Conservation (phyloP, 2,329 filamentous ascomycete species). For the Phyllosticta citrichinensis region DNA sequence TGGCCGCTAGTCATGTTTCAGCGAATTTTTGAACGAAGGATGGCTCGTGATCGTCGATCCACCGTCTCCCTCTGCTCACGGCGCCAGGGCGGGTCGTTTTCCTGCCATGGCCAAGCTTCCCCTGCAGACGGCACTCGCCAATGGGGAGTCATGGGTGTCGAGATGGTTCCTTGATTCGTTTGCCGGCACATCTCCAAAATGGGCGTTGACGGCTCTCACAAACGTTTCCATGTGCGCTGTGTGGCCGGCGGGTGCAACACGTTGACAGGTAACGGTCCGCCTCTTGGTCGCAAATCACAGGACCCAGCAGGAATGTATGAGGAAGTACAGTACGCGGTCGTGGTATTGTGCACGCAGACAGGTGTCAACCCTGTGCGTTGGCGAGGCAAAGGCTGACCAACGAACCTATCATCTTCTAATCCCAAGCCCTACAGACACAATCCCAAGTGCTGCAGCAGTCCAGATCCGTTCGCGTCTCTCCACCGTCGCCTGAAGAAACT, state of each 20-base stretch:
- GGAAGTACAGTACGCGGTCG: not conserved
- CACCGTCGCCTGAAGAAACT: constrained; percentile 3
- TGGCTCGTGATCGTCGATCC: not conserved
- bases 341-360: not conserved
- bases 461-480: constrained; percentile 6
- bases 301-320: not conserved
- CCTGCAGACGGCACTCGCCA: not conserved
- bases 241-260: not conserved
- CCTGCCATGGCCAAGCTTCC: not conserved
- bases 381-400: not conserved
- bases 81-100: not conserved
- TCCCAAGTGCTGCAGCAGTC: constrained; percentile 3
- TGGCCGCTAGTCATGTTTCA: constrained; percentile 1
- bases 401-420: not conserved
- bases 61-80: not conserved
- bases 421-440: not conserved
- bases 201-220: not conserved
- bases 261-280: not conserved
- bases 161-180: not conserved
- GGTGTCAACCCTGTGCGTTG: not conserved
- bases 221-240: not conserved
- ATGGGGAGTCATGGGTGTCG: not conserved
- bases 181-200: not conserved
- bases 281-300: not conserved
- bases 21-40: not conserved